Conservation (phyloP, 306 rosid genomes). For the Hippophae gyantsensis region DNA sequence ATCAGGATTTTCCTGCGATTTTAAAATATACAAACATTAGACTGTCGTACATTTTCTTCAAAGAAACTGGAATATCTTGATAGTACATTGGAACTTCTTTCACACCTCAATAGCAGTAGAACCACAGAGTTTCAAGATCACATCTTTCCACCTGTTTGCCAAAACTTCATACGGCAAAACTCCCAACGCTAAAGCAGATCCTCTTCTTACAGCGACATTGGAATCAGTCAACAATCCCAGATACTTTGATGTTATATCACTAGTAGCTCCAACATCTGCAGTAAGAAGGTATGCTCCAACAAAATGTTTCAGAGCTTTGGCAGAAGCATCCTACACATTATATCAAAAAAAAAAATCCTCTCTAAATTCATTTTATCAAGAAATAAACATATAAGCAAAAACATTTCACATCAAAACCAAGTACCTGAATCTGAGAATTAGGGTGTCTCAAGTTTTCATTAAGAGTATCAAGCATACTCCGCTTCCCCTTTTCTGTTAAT, state of each 20-base stretch:
- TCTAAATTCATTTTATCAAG: constrained; percentile 16
- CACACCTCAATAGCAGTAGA: constrained; percentile 75
- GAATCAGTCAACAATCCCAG: constrained; percentile 67
- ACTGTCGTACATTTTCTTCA: constrained; percentile 6
- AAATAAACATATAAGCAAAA: constrained; percentile 4
- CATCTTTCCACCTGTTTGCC: constrained; percentile 69
- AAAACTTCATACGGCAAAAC: constrained; percentile 63
- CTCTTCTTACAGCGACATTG: constrained; percentile 86
- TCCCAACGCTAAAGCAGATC: constrained; percentile 80
- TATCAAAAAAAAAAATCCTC: constrained; percentile 9
- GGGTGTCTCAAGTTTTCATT: constrained; percentile 96
- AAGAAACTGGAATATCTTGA: constrained; percentile 11
- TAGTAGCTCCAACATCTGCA: constrained; percentile 33
- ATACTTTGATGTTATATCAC: constrained; percentile 55
- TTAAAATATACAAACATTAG: constrained; percentile 5
- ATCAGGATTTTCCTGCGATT: constrained; percentile 68
- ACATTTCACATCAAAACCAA: constrained; percentile 9
- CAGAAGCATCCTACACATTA: constrained; percentile 63
- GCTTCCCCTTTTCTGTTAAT: constrained; percentile 59
- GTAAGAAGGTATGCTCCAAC: constrained; percentile 45
- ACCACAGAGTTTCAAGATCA: constrained; percentile 64
- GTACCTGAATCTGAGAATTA: constrained; percentile 92
- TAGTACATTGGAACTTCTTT: constrained; percentile 10
- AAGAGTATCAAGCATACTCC: constrained; percentile 60
- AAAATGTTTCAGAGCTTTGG: constrained; percentile 66